These are phyloP conservation scores for Pyrrhoderma lamaoense DNA, from an alignment of 1,284 basidiomycete species.

Conservation along the genomic window DNA sequence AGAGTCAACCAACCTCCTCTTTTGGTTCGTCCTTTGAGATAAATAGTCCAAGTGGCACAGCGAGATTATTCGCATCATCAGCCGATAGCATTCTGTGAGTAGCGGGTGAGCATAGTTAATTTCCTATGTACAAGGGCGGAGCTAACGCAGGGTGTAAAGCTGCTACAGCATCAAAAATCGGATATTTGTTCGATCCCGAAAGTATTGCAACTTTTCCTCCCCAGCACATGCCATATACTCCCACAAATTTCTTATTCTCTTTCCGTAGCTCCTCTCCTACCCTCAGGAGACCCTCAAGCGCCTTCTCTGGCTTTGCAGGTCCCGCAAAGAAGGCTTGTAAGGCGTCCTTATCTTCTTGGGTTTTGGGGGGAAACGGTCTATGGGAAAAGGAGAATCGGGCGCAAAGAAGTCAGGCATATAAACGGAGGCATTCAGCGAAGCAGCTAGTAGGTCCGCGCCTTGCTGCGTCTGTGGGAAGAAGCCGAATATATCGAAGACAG, in stretches of 20 bases:
- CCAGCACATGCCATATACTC: conserved; percentile 55
- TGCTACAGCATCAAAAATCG: conserved; percentile 43
- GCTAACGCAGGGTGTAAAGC: conserved; percentile 51
- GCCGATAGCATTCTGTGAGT: conserved; percentile 46
- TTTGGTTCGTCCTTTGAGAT: conserved; percentile 54
- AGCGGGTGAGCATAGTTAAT: not conserved
- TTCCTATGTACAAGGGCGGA: not conserved
- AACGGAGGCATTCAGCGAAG: conserved; percentile 42
- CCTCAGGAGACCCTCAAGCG: conserved; percentile 38
- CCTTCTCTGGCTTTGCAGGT: conserved; percentile 37
- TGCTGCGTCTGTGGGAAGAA: conserved; percentile 46
- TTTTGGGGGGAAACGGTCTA: conserved; percentile 47
- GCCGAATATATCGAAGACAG: conserved; percentile 58
- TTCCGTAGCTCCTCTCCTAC: conserved; percentile 41
- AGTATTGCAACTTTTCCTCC: conserved; percentile 50
- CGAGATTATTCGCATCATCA: conserved; percentile 43
- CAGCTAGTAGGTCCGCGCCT: conserved; percentile 55
- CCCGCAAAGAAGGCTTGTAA: conserved; percentile 50
- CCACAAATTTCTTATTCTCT: conserved; percentile 41
- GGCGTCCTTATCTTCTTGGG: conserved; percentile 40
- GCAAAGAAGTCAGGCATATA: conserved; percentile 65
- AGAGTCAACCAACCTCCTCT: conserved; percentile 29
- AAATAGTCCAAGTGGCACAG: conserved; percentile 53
- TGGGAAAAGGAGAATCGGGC: conserved; percentile 42
- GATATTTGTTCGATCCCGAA: conserved; percentile 28